Evolutionary conservation across 2,329 filamentous ascomycete genomes (phyloP).

Genomic region (Hortaea werneckii): DNA sequence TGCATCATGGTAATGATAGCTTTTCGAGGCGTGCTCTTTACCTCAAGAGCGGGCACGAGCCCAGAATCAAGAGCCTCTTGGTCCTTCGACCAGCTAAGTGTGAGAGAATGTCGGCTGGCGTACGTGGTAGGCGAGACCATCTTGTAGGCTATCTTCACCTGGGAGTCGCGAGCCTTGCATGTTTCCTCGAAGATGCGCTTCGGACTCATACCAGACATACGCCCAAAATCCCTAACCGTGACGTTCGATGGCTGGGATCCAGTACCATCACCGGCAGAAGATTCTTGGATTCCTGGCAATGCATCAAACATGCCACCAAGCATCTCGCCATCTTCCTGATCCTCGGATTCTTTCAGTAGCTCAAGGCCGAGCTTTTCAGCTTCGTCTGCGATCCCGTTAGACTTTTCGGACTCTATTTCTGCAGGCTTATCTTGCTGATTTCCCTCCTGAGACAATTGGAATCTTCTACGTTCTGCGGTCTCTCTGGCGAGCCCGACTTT

Average conservation of each 20-base stretch:
- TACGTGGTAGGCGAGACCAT: conserved; percentile 64
- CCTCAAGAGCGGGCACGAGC: conserved; percentile 33
- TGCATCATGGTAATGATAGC: conserved; percentile 63
- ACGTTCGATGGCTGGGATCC: conserved; percentile 36
- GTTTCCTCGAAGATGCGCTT: conserved; percentile 72
- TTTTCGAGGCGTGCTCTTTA: conserved; percentile 34
- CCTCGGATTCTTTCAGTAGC: conserved; percentile 28
- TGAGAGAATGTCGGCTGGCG: conserved; percentile 64
- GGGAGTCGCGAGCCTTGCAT: conserved; percentile 70
- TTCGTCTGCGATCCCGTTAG: conserved; percentile 39
- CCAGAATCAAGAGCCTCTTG: conserved; percentile 45
- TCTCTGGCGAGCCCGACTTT: conserved; percentile 33
- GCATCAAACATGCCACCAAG: conserved; percentile 49
- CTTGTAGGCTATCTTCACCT: conserved; percentile 56
- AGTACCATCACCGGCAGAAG: conserved; percentile 1
- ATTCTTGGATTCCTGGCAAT: conserved; percentile 17
- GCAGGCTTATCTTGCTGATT: not conserved
- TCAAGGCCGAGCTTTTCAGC: conserved; percentile 33
- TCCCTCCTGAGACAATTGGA: conserved; percentile 15
- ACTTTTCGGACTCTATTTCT: not conserved
- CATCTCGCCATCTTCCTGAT: conserved; percentile 47
- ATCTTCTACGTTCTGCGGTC: conserved; percentile 25
- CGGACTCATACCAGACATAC: conserved; percentile 66
- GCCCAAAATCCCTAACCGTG: conserved; percentile 72
- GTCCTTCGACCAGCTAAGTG: conserved; percentile 67